Conservation (phyloP, 148 eudicot species). For the Vaccinium macrocarpon region DNA sequence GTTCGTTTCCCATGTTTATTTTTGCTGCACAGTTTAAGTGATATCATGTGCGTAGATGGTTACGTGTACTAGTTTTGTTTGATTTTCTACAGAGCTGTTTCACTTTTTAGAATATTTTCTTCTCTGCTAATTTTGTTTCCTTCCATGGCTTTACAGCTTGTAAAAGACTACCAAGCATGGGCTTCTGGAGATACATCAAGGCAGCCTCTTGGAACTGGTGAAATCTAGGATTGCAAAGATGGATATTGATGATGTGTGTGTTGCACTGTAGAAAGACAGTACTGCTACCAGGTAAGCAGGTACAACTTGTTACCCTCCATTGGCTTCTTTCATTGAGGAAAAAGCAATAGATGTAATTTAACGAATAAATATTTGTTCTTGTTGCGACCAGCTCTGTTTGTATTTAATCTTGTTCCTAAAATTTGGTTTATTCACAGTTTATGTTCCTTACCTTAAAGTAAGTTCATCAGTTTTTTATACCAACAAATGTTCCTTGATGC, state of each 20-base stretch:
- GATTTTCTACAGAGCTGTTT: background rate
- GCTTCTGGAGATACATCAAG: constrained; percentile 83
- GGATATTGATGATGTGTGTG: background rate
- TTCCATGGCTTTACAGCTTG: constrained; percentile 45
- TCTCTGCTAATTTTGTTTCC: background rate
- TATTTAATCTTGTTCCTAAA: background rate
- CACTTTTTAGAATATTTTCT: background rate
- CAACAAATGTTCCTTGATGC: background rate
- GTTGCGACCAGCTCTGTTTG: constrained; percentile 1
- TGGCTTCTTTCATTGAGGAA: background rate
- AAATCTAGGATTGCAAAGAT: constrained; percentile 37
- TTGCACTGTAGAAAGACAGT: background rate
- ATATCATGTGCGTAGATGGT: background rate
- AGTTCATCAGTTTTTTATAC: background rate
- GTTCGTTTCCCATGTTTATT: background rate
- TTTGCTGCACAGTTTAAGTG: background rate
- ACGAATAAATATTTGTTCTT: background rate
- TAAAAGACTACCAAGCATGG: constrained; percentile 86
- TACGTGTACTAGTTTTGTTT: background rate
- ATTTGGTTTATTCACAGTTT: background rate
- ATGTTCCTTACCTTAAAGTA: background rate
- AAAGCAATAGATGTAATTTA: background rate
- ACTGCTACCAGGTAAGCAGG: background rate
- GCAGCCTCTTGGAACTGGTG: constrained; percentile 88
- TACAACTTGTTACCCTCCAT: background rate